Percentiles rank a stretch among this genome's conserved stretches.
These are phyloP conservation scores for Yamadazyma dendronema DNA, from an alignment of 1,139 yeast genomes.

Conservation along the genomic window DNA sequence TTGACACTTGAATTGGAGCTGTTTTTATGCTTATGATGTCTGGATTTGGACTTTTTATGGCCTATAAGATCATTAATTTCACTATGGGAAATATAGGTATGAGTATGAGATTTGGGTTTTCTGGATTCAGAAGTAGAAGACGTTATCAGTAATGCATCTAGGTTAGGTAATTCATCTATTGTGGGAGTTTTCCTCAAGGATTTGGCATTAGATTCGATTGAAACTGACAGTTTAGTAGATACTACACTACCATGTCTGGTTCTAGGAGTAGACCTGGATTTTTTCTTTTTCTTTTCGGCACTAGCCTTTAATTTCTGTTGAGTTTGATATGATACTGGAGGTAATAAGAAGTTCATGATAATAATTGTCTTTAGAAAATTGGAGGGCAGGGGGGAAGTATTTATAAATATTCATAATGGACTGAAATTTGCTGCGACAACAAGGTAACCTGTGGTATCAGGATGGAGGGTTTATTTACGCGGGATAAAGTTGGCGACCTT, in stretches of 20 bases:
- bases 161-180: conserved; percentile 15
- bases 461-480: conserved; percentile 1
- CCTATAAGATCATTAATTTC: conserved; percentile 6
- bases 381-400: background rate
- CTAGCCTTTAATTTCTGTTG: conserved; percentile 28
- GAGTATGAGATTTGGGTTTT: conserved; percentile 7
- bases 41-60: background rate
- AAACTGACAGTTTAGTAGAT: background rate
- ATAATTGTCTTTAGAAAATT: too few relatives aligned
- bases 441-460: background rate
- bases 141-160: conserved; percentile 13
- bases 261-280: background rate
- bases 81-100: conserved; percentile 12
- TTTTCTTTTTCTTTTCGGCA: conserved; percentile 16
- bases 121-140: conserved; percentile 9
- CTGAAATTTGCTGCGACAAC: background rate
- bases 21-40: background rate
- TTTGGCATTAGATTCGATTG: conserved; percentile 6
- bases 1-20: background rate
- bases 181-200: conserved; percentile 5
- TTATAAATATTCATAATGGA: background rate
- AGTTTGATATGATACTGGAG: conserved; percentile 32
- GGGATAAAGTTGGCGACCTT: background rate
- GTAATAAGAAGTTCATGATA: conserved; percentile 30
- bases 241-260: background rate